Base-by-base conservation (phyloP, 805 yeast genomes). In the Yarrowia alimentaria region DNA sequence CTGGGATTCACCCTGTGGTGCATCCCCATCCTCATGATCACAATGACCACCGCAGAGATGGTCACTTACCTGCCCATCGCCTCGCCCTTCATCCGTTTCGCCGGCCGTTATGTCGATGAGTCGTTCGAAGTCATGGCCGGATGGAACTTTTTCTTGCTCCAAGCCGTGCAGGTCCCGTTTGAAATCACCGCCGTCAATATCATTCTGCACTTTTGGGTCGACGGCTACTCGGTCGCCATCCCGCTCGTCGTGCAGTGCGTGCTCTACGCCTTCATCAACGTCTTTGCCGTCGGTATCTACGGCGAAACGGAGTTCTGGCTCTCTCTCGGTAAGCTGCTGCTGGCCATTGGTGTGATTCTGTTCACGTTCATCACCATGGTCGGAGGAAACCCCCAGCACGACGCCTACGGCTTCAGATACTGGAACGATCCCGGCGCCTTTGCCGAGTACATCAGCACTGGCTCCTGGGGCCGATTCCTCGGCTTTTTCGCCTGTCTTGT, bases 251-350 rank as follows among this genome's bases (percentile, higher is more conserved):
- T 86, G 1, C 90, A 83, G 63, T 72, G 81, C 16, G 78, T 74
- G 2, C 61, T 85, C 14, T 84, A 85, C 60, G 68, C 83, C 19
- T 19, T 76, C 21, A 77, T 87, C 54, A 84, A 87, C 55, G 62
- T 85, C 8, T 80, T 83, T 60, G 89, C 91, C 0, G 95, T 87
- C 19, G 71, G 71, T 32, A 74, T 76, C 55, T 87, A 83, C 59
- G 96, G 96, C 24, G 95, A 87, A 62, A 72, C 81, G 18, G 95
- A 87, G 65, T 88, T 86, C 61, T 81, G 84, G 82, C 68, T 86
- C 16, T 78, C 90, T 1, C 70, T 85, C 21, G 83, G 85, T 42
- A 87, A 87, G 61, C 77, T 87, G 52, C 56, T 85, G 5, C 70
- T 87, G 40, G 88, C 90, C 11, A 63, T 81, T n/a, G 95, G 93